Evolutionary conservation across 2,329 filamentous ascomycete genomes (phyloP), one percentile per base, ranked within the genome.

Genomic region (Aureobasidium melanogenum): DNA sequence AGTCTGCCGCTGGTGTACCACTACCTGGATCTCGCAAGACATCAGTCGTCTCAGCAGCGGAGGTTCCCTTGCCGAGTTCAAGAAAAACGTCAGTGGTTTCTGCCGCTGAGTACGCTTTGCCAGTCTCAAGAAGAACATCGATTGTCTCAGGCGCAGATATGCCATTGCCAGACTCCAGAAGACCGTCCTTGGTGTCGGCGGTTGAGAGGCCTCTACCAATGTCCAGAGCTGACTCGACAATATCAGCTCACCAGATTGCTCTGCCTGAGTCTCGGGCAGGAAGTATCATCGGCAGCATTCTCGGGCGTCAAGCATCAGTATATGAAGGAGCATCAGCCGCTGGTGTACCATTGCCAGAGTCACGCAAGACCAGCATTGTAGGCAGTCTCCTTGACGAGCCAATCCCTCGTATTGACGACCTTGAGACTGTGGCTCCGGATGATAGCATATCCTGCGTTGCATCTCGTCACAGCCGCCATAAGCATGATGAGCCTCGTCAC

Each of bases 371-470:
- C 17, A 56, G 60, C 24, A 9, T 65, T 69, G 28, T 50, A 19
- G 46, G 58, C 19, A 52, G 48, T 50, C 47, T 46, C 5, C 47
- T 47, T 17, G 12, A n/a, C 19, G 32, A 54, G 3, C 14, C 50
- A 8, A 46, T 38, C 2, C 51, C 60, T 22, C 28, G 22, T 1
- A 60, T 71, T 8, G 74, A 71, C 60, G 75, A 79, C 60, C 67
- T 69, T 55, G 76, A 76, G 63, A 79, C 77, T 4, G 74, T 80
- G 1, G 73, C 75, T 2, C 78, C 78, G 1, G 76, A 77, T 62
- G 78, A 80, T 62, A 77, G 74, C 59, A 79, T 80, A 63, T 78
- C 75, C 15, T 75, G 78, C 67, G 74, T 71, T 65, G 69, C 62
- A 51, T 58, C 54, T 7, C 28, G 48, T 3, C 44, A 54, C 26